phyloP scores from a whole-genome alignment of 441 rosid genomes.

The Erodium chrysanthum region DNA sequence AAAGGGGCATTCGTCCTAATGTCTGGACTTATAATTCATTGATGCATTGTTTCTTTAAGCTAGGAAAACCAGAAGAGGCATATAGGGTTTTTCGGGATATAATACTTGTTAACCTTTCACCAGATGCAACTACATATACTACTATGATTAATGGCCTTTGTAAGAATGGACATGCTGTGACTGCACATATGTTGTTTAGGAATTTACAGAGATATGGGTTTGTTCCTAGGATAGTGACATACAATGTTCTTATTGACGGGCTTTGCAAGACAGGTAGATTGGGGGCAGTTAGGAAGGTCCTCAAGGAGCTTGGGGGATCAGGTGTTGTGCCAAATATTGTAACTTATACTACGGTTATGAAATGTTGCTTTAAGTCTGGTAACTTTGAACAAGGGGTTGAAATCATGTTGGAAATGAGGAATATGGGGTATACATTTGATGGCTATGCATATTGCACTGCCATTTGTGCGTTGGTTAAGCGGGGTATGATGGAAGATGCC shows the following conservation, averaged over 20 bases:
- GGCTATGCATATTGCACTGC: constrained; percentile 22
- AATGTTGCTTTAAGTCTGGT: constrained; percentile 18
- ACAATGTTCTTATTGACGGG: constrained; percentile 21
- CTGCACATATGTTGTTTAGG: constrained; percentile 19
- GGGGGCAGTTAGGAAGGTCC: constrained; percentile 13
- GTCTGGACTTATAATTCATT: constrained; percentile 22
- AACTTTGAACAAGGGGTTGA: constrained; percentile 20
- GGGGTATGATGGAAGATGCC: constrained; percentile 17
- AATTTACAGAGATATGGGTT: constrained; percentile 19
- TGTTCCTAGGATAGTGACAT: constrained; percentile 17
- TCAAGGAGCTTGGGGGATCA: constrained; percentile 17
- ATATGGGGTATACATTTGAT: constrained; percentile 19
- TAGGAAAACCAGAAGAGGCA: constrained; percentile 20
- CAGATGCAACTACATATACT: constrained; percentile 17
- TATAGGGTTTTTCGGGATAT: constrained; percentile 18
- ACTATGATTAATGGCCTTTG: constrained; percentile 23
- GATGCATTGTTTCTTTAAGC: constrained; percentile 23
- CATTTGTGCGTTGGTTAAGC: constrained; percentile 19
- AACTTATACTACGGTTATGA: constrained; percentile 21
- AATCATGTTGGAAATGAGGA: constrained; percentile 18
- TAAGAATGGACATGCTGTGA: constrained; percentile 20
- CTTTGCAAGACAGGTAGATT: constrained; percentile 17
- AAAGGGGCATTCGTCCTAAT: constrained; percentile 13
- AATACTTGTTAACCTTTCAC: constrained; percentile 13
- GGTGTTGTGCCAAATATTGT: constrained; percentile 16